Base-by-base conservation (phyloP, 306 rosid species). In the Cucurbita ficifolia region DNA sequence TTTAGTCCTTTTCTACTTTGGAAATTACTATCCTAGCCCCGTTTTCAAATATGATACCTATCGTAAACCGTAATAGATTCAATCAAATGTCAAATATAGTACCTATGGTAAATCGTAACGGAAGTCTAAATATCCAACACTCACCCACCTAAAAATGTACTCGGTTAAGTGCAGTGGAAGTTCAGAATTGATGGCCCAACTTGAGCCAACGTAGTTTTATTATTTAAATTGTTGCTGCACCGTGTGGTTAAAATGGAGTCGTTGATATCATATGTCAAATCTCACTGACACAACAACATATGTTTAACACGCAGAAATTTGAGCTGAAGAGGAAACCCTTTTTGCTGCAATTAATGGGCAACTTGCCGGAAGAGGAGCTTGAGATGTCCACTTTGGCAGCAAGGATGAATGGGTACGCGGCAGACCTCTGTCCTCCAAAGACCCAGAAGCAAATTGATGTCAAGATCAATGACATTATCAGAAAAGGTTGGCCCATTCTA, bases 401-500 rank as follows among this genome's bases (percentile, higher is more conserved):
- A 54, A 87, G 81, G 72, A 78, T 94, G 78, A 94, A 94, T 80
- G 91, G 97, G 75, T 94, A 89, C 76, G 91, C 89, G 0, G 95
- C 97, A 64, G 91, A 86, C 46, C 88, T 91, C 74, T 94, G 99
- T 78, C 91, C 99, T 75, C 83, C 83, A 42, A 79, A 71, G 55
- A 83, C 89, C 62, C 97, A 86, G 81, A 89, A 75, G 78, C 88
- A 81, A 50, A 81, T 91, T 64, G 97, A 91, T 84, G 83, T 85
- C 72, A 91, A 89, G 85, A 86, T 91, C 81, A 86, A 89, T 51
- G 92, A 90, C 49, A 87, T 94, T 69, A 57, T 86, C 1, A 94
- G 79, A 72, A 88, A 81, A 75, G 98, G 96, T 49, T 94, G 98
- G 98, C 97, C 97, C n/a, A 85, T 90, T 78, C 83, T 94, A 79